Evolutionary conservation across 768 basidiomycete genomes (phyloP).

Genomic region (Suillus discolor): DNA sequence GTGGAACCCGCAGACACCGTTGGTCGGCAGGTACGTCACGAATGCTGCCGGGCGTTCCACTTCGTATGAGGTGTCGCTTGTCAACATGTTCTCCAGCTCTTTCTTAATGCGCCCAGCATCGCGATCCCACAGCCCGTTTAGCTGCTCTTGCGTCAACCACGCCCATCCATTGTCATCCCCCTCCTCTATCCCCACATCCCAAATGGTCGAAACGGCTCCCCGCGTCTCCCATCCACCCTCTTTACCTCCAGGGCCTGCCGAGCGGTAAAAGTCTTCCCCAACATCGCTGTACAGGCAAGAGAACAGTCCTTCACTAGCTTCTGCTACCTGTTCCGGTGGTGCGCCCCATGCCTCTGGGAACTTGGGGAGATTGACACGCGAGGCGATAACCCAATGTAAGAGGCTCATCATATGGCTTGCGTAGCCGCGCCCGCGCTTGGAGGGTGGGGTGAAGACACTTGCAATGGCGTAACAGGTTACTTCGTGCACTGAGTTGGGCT

Average conservation of each 20-base stretch:
- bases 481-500: constrained; percentile 23
- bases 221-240: constrained; percentile 48
- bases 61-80: constrained; percentile 12
- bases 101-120: constrained; percentile 42
- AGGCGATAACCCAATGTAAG: constrained; percentile 56
- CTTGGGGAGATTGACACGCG: constrained; percentile 29
- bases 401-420: constrained; percentile 66
- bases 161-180: constrained; percentile 21
- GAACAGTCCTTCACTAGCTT: constrained; percentile 43
- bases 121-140: constrained; percentile 39
- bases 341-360: constrained; percentile 47
- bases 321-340: constrained; percentile 39
- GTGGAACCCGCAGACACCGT: constrained; percentile 52
- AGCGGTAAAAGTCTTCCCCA: constrained; percentile 47
- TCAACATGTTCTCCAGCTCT: constrained; percentile 24
- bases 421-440: constrained; percentile 56
- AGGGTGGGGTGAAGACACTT: constrained; percentile 55
- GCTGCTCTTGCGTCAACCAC: constrained; percentile 39
- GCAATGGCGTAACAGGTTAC: constrained; percentile 55
- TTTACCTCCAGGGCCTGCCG: constrained; percentile 37
- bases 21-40: constrained; percentile 44
- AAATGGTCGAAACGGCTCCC: constrained; percentile 41
- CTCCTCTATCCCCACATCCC: constrained; percentile 31
- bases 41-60: constrained; percentile 20
- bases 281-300: constrained; percentile 59